Evolutionary conservation across 371 early-diverging fungal species (phyloP), one percentile per base, ranked within the genome.

Genomic region (Mucor plumbeus): DNA sequence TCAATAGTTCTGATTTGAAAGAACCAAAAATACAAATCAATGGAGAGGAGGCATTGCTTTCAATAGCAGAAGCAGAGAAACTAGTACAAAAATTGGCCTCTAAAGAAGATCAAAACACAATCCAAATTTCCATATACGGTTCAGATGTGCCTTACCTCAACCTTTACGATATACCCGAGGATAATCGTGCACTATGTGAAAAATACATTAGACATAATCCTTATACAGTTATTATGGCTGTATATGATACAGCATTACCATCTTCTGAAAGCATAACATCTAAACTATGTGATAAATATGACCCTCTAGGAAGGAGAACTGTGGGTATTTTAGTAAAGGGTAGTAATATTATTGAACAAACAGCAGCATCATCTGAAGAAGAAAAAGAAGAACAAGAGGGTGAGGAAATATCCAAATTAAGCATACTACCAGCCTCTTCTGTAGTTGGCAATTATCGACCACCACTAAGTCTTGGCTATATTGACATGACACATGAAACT

Each of bases 281-380:
- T 0, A 54, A 50, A 39, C 1, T 63, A 54, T 56, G 59, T 63
- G 90, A 94, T 13, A 91, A 91, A 70, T 92, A 89, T 38, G 99
- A 99, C 77, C 99, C 99, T 0, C 72, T 91, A 14, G 97, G 97
- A 33, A 59, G 89, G 56, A 14, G 47, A 31, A 61, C 60, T 5
- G 60, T 59, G 21, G 60, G 60, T 99, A 99, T 65, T 97, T 99
- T 0, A 84, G 99, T 34, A 84, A 99, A 26, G 99, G 99, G 99
- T 99, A 5, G 90, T 98, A 98, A 99, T 76, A 93, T 99, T 86
- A 99, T 99, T 75, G 84, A 97, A 40, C 95, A 99, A 2, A 92
- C 99, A 65, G 0, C 5, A 9, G 96, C 99, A 0, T 83, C 99
- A 34, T 97, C 99, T 35, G 38, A 50, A 36, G 50, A 17, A 36